Base-by-base conservation (phyloP, 148 eudicot genomes). In the Rheum nobile region DNA sequence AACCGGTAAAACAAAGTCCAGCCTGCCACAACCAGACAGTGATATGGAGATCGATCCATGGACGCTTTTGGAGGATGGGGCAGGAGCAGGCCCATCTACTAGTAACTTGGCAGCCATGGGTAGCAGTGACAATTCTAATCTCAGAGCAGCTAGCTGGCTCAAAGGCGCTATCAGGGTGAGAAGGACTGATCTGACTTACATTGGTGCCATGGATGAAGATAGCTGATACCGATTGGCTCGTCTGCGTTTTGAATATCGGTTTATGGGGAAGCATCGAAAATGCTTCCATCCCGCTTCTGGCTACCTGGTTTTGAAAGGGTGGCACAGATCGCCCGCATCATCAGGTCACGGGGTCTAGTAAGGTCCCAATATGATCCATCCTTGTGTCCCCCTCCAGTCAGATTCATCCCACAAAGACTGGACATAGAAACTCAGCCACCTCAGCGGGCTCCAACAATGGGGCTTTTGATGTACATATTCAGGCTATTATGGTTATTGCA, bases 91-190 rank as follows among this genome's bases (percentile, higher is more conserved):
- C 44, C 85, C 81, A 4, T 86, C 91, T 72, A 80, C 89, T 16
- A 71, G 34, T 71, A 71, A 71, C 29, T 2, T 71, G 73, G 84
- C 86, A 7, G 84, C 79, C 12, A 77, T 86, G 80, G 82, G 88
- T 3, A 78, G 87, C 48, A 96, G 90, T 52, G 83, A 86, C 48
- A 79, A 84, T 77, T 39, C 73, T 1, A 88, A 91, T 79, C 82
- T 87, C 43, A 90, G 78, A 83, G 99, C 97, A 6, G 85, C 93
- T 38, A 85, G 85, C 76, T 92, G 86, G 97, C 88, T 95, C 29
- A 91, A 90, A 80, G 99, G 99, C 46, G 86, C 97, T 28, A 85
- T 91, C 50, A 88, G 99, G 79, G 89, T 95, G 71, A 95, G 98
- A 75, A 86, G 97, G 81, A 86, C 84, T 26, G 93, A 95, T 75